Percentiles rank a stretch among this genome's conserved stretches.
These are phyloP conservation scores for Phytopythium kandeliae DNA, from an alignment of 352 stramenopile species.

Conservation along the genomic window DNA sequence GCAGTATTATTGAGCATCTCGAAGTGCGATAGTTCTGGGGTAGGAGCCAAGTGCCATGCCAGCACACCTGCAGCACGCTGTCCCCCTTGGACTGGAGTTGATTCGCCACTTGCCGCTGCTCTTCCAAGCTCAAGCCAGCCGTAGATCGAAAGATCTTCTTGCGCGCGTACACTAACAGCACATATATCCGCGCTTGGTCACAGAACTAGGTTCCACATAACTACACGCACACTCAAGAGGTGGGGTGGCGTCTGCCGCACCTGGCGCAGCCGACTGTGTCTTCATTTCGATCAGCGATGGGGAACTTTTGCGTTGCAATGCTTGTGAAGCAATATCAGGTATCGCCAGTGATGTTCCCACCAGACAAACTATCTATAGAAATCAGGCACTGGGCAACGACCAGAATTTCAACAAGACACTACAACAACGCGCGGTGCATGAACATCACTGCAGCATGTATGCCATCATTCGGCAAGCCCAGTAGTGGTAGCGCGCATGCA, in stretches of 20 bases:
- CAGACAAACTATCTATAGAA: neutral
- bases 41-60: neutral
- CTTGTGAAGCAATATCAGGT: no score
- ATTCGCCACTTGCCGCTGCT: slow-evolving; percentile 51
- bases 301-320: no score
- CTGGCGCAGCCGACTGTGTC: neutral
- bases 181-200: neutral
- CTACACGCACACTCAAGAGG: no score
- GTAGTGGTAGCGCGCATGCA: no score
- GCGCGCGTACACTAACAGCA: slow-evolving; percentile 12
- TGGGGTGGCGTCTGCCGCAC: neutral
- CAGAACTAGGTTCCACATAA: no score
- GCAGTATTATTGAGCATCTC: neutral
- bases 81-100: slow-evolving; percentile 44
- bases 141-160: slow-evolving; percentile 71
- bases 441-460: neutral
- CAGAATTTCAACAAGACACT: neutral
- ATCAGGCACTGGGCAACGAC: neutral
- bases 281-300: slow-evolving; percentile 4
- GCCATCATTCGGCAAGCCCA: no score
- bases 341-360: no score
- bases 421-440: neutral
- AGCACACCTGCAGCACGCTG: slow-evolving; percentile 46
- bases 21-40: neutral
- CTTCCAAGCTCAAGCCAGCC: slow-evolving; percentile 47